Conservation (phyloP, 2,329 filamentous ascomycete species). For the Beauveria australis region DNA sequence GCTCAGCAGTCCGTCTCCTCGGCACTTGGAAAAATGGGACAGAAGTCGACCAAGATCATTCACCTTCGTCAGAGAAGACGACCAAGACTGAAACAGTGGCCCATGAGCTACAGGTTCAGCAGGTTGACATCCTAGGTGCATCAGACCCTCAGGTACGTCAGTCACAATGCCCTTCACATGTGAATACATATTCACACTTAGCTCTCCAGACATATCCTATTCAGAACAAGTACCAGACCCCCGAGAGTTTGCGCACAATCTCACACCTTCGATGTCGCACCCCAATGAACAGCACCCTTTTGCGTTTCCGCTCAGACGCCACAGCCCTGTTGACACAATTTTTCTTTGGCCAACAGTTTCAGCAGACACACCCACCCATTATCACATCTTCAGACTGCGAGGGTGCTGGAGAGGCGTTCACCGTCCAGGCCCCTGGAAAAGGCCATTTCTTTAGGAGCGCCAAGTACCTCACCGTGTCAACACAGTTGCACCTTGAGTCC, state of each 20-base stretch:
- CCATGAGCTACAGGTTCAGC: conserved; percentile 70
- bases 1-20: conserved; percentile 67
- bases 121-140: conserved; percentile 62
- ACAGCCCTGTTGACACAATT: conserved; percentile 66
- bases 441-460: conserved; percentile 66
- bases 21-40: conserved; percentile 57
- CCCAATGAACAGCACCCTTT: conserved; percentile 69
- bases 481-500: conserved; percentile 89
- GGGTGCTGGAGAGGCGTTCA: conserved; percentile 90
- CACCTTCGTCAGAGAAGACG: background rate
- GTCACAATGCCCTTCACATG: background rate
- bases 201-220: conserved; percentile 69
- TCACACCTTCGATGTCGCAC: conserved; percentile 81
- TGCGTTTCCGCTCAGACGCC: conserved; percentile 75
- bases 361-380: conserved; percentile 85
- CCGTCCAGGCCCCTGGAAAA: conserved; percentile 43
- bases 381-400: conserved; percentile 97
- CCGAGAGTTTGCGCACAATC: conserved; percentile 79
- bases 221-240: conserved; percentile 91
- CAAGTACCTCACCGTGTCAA: conserved; percentile 95
- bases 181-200: background rate
- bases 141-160: conserved; percentile 68
- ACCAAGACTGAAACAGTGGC: conserved; percentile 10
- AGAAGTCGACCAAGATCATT: background rate
- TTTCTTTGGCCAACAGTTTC: conserved; percentile 62